Conservation (phyloP, 139 green algal genomes). For the Micractinium sp. region DNA sequence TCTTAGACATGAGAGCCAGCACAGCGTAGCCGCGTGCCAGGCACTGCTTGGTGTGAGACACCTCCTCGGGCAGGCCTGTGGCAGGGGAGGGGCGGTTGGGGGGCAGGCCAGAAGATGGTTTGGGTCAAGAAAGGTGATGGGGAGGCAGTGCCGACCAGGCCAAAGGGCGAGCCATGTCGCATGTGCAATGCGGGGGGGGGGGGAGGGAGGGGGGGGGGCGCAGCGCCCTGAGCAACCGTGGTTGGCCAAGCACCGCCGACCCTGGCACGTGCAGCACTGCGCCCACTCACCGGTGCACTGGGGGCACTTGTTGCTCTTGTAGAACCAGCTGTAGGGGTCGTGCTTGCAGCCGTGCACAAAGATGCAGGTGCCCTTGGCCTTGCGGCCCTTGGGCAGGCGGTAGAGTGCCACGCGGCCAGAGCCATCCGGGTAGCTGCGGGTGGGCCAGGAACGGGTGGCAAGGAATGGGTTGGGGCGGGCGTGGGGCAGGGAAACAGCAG, state of each 20-base stretch:
- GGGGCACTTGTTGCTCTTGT: constrained; percentile 11
- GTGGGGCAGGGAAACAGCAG: too few species aligned
- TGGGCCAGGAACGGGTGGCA: too few species aligned
- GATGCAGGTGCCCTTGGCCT: constrained; percentile 15
- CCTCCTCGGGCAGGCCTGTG: constrained; percentile 30
- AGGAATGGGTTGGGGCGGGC: not conserved
- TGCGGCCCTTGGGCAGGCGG: constrained; percentile 8
- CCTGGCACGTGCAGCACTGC: not conserved
- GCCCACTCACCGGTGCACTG: constrained; percentile 11
- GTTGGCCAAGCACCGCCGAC: not conserved
- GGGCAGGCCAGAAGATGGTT: too few species aligned
- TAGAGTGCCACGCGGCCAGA: constrained; percentile 7
- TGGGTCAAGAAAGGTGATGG: not conserved
- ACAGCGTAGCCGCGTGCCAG: constrained; percentile 23
- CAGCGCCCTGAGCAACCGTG: not conserved
- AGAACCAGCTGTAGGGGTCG: constrained; percentile 32
- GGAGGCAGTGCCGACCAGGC: too few species aligned
- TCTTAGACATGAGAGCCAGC: constrained; percentile 12
- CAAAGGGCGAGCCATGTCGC: too few species aligned
- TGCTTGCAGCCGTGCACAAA: constrained; percentile 36
- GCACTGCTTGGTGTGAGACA: constrained; percentile 32
- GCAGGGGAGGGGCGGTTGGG: not conserved
- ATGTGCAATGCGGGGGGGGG: too few species aligned
- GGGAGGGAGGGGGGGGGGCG: too few species aligned
- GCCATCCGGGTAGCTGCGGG: constrained; percentile 16